A percentile compares a stretch with the other conserved stretches of the same genome.
phyloP scores from a whole-genome alignment of 345 rosid species.

The Pelargonium nanum region DNA sequence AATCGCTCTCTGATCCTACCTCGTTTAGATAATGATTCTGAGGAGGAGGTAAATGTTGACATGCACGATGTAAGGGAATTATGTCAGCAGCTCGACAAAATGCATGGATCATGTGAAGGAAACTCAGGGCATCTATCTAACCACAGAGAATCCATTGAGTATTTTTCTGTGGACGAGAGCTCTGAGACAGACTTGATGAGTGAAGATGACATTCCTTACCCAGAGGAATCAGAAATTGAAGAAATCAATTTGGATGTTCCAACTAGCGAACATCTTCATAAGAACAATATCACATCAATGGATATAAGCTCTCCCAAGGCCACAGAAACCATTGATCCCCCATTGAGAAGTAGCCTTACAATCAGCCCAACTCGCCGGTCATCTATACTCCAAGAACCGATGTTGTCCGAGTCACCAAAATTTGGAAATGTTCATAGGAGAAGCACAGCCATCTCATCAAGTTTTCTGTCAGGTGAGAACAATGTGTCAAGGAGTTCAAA shows the following conservation, averaged over 20 bases:
- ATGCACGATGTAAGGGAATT: slow-evolving; percentile 69
- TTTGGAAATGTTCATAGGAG: slow-evolving; percentile 53
- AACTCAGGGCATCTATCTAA: slow-evolving; percentile 33
- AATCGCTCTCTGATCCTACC: slow-evolving; percentile 85
- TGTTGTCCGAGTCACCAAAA: slow-evolving; percentile 82
- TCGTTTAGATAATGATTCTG: slow-evolving; percentile 32
- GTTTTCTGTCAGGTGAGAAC: slow-evolving; percentile 41
- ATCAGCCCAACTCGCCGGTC: slow-evolving; percentile 45
- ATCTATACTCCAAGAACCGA: slow-evolving; percentile 59
- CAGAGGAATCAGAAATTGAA: slow-evolving; percentile 40
- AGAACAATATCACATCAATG: slow-evolving; percentile 17
- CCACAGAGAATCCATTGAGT: slow-evolving; percentile 37
- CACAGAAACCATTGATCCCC: slow-evolving; percentile 17
- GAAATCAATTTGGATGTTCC: slow-evolving; percentile 28
- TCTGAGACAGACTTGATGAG: slow-evolving; percentile 47
- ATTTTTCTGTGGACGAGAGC: slow-evolving; percentile 54
- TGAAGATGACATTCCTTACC: slow-evolving; percentile 45
- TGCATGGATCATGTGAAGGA: slow-evolving; percentile 34
- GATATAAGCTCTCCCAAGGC: slow-evolving; percentile 9
- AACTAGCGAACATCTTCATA: slow-evolving; percentile 17
- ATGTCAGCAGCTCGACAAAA: slow-evolving; percentile 49
- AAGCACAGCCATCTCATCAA: slow-evolving; percentile 45
- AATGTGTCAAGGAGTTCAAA: slow-evolving; percentile 33
- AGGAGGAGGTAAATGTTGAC: slow-evolving; percentile 52
- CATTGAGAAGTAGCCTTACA: slow-evolving; percentile 42